Percentiles rank a stretch among this genome's conserved stretches.
Conservation (phyloP, 306 rosid species). For the Luffa acutangula region DNA sequence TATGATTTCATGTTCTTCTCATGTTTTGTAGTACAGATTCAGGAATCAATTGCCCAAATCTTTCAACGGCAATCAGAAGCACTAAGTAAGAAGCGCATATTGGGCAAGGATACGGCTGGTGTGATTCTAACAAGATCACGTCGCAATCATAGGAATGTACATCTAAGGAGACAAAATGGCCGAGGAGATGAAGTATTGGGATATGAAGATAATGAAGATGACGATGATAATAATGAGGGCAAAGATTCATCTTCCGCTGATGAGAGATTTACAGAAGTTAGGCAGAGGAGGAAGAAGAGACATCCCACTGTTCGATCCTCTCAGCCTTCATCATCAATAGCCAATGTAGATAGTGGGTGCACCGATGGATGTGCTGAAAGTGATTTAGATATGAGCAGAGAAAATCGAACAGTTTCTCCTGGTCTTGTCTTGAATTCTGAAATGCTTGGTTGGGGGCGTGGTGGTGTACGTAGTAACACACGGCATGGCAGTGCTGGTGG, state of each 20-base stretch:
- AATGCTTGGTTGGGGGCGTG: conserved; percentile 89
- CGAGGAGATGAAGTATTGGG: conserved; percentile 47
- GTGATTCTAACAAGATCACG: conserved; percentile 47
- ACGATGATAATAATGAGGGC: conserved; percentile 42
- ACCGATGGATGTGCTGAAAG: conserved; percentile 53
- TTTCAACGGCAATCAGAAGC: conserved; percentile 91
- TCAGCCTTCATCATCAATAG: conserved; percentile 69
- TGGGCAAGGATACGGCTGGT: conserved; percentile 45
- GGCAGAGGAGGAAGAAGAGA: conserved; percentile 56
- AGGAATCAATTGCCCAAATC: conserved; percentile 53
- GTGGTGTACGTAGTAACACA: conserved; percentile 77
- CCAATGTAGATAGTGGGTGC: conserved; percentile 51
- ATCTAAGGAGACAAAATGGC: conserved; percentile 46
- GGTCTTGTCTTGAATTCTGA: conserved; percentile 57
- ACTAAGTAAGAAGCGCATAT: conserved; percentile 50
- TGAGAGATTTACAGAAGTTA: conserved; percentile 42
- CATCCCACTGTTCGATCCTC: conserved; percentile 46
- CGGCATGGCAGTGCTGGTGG: conserved; percentile 69
- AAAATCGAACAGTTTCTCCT: conserved; percentile 48
- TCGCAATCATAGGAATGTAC: conserved; percentile 45
- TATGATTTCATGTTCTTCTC: conserved; percentile 5
- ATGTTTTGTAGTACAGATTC: conserved; percentile 28
- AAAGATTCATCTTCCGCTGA: conserved; percentile 70
- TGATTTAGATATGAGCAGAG: conserved; percentile 54
- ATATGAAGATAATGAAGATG: conserved; percentile 75